A percentile compares a stretch with the other conserved stretches of the same genome.
phyloP scores from a whole-genome alignment of 371 early-diverging fungal species.

The Syncephalis fuscata region DNA sequence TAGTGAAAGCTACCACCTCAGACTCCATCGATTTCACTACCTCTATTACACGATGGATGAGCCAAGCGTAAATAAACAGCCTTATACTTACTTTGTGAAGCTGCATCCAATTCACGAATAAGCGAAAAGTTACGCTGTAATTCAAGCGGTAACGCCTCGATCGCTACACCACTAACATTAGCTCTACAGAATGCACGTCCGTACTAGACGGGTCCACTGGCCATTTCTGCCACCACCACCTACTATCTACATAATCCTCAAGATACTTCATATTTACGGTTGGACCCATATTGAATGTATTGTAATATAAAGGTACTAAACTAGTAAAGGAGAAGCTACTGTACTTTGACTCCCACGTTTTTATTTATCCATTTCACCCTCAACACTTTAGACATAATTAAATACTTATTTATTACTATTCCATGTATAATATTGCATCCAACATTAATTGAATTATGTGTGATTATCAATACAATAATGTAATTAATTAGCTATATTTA shows the following conservation, averaged over 20 bases:
- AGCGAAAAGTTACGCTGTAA: constrained; percentile 77
- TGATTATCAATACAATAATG: too few species aligned
- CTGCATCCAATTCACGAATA: constrained; percentile 80
- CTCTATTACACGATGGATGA: neutral
- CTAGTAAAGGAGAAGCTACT: too few species aligned
- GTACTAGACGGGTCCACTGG: neutral
- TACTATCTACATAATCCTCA: constrained; percentile 86
- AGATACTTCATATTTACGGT: constrained; percentile 39
- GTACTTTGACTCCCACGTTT: too few species aligned
- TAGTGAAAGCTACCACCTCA: constrained; percentile 35
- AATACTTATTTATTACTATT: too few species aligned
- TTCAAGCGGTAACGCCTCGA: constrained; percentile 83
- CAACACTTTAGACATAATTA: too few species aligned
- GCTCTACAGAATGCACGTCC: too few species aligned
- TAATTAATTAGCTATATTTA: too few species aligned
- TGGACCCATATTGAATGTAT: constrained; percentile 4
- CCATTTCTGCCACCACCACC: constrained; percentile 6
- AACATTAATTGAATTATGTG: too few species aligned
- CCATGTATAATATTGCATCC: too few species aligned
- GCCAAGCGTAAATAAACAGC: neutral
- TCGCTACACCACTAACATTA: too few species aligned
- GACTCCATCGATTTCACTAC: constrained; percentile 32
- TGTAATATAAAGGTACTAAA: too few species aligned
- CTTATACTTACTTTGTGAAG: constrained; percentile 41
- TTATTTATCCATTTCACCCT: too few species aligned